Evolutionary conservation across 306 rosid genomes (phyloP).

Genomic region (Cucurbita maxima): DNA sequence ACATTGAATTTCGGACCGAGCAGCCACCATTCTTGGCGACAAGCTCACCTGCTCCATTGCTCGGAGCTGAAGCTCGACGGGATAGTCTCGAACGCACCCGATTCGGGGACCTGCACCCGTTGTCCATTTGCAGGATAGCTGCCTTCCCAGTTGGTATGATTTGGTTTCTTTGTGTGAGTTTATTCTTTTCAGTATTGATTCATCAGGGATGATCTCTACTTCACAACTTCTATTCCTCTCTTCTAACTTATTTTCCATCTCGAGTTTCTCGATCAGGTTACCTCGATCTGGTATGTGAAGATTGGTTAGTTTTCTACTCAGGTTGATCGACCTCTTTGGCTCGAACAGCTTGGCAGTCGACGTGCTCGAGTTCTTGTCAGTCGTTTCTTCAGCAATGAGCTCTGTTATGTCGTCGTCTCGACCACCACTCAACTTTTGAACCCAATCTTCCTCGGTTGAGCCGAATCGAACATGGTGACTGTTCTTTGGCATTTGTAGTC

Average conservation of each 20-base stretch:
- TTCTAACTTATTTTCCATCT: conserved; percentile 21
- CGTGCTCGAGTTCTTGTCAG: conserved; percentile 17
- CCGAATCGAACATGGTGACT: conserved; percentile 46
- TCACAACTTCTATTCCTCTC: conserved; percentile 24
- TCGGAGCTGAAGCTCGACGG: conserved; percentile 61
- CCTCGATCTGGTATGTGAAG: conserved; percentile 44
- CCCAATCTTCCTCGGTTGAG: conserved; percentile 68
- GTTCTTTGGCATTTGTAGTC: conserved; percentile 25
- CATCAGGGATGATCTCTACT: conserved; percentile 43
- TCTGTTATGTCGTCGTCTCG: conserved; percentile 19
- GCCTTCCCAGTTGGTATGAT: conserved; percentile 82
- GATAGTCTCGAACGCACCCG: conserved; percentile 84
- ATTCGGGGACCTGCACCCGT: conserved; percentile 97
- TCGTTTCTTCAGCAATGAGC: conserved; percentile 12
- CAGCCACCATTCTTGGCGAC: conserved; percentile 54
- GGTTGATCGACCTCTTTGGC: conserved; percentile 16
- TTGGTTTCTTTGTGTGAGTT: conserved; percentile 60
- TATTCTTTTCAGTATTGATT: conserved; percentile 62
- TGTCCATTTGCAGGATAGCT: conserved; percentile 92
- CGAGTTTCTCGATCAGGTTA: conserved; percentile 16
- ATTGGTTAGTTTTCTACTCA: conserved; percentile 23
- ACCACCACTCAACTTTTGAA: conserved; percentile 21
- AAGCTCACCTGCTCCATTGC: conserved; percentile 83
- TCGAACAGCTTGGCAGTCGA: conserved; percentile 13
- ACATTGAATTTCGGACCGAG: conserved; percentile 22